Evolutionary conservation across 805 yeast species (phyloP), one percentile per base, ranked within the genome.

Genomic region (Metschnikowia gruessii): DNA sequence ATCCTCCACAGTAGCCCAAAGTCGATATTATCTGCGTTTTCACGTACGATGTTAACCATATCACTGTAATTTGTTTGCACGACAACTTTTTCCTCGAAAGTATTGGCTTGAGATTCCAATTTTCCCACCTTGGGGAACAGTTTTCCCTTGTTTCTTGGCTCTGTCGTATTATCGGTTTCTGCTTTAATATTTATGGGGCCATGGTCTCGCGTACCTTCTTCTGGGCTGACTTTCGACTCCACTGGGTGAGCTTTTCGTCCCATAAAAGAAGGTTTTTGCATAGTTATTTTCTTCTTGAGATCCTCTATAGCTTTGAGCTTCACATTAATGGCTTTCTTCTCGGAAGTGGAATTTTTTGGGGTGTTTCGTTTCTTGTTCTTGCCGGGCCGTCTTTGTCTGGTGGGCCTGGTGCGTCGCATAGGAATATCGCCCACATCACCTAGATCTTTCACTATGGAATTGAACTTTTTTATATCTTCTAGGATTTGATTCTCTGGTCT

Each of bases 1-100:
- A 65, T 52, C 21, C 49, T 42, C 45, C 58, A 53, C 43, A 48
- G 55, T 29, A 63, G 49, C 1, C 66, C 50, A 16, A 64, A 51
- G 33, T 66, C 69, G 15, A 66, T 58, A 16, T 40, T 32, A 9
- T 49, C 49, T 15, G 46, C 50, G 16, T 46, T 36, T 13, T 48
- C 46, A 7, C 60, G 52, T 26, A 64, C 52, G 15, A 48, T 34
- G 13, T 49, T 43, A 6, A 66, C 54, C 46, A 62, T 37, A 2
- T 52, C 54, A 13, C 50, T 48, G 46, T 65, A 66, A 21, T 51
- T 49, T 32, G 53, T 32, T 8, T 45, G 37, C 18, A 57, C 36
- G 8, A 45, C 16, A 2, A 63, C 47, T 13, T 43, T 43, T 16
- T 56, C 54, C 43, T 60, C 62, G 37, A 56, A 64, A 6, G 50